Evolutionary conservation across 2,329 filamentous ascomycete genomes (phyloP).

Genomic region (Fusarium nematophilum): DNA sequence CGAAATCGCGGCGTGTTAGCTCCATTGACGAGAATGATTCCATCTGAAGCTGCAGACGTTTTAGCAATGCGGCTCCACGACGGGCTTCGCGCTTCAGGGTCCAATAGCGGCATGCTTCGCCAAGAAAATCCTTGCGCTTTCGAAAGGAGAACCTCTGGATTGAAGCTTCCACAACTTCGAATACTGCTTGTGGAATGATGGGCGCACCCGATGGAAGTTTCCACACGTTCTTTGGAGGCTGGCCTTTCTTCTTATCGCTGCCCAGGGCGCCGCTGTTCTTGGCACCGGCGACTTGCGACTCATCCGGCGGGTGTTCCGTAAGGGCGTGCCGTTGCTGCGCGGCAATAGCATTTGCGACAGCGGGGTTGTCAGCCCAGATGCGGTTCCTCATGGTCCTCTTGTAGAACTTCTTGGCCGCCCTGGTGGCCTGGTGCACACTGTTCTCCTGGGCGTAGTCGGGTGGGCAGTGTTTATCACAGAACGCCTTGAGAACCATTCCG

Average conservation of each 20-base stretch:
- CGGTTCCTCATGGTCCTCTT: constrained; percentile 88
- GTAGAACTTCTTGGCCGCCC: constrained; percentile 89
- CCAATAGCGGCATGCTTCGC: constrained; percentile 97
- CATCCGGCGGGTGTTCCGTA: constrained; percentile 79
- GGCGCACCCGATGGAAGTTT: constrained; percentile 94
- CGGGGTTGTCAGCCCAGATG: constrained; percentile 92
- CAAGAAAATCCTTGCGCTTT: constrained; percentile 91
- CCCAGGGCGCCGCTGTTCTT: constrained; percentile 81
- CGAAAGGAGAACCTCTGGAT: constrained; percentile 82
- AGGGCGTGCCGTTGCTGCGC: constrained; percentile 73
- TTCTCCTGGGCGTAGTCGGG: constrained; percentile 89
- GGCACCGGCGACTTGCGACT: constrained; percentile 84
- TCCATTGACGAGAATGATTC: constrained; percentile 98
- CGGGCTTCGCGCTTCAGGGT: constrained; percentile 94
- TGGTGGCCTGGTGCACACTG: constrained; percentile 81
- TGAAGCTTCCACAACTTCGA: constrained; percentile 85
- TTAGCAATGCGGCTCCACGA: constrained; percentile 89
- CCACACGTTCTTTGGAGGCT: constrained; percentile 68
- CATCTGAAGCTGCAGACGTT: constrained; percentile 92
- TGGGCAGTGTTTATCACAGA: constrained; percentile 95
- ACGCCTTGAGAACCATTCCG: constrained; percentile 87
- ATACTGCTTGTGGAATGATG: constrained; percentile 89
- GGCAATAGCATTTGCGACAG: constrained; percentile 83
- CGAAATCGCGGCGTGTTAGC: constrained; percentile 93
- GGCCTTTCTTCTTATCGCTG: constrained; percentile 78